A percentile compares a stretch with the other conserved stretches of the same genome.
phyloP scores from a whole-genome alignment of 2,329 filamentous ascomycete genomes.

The Trichoderma koningii region DNA sequence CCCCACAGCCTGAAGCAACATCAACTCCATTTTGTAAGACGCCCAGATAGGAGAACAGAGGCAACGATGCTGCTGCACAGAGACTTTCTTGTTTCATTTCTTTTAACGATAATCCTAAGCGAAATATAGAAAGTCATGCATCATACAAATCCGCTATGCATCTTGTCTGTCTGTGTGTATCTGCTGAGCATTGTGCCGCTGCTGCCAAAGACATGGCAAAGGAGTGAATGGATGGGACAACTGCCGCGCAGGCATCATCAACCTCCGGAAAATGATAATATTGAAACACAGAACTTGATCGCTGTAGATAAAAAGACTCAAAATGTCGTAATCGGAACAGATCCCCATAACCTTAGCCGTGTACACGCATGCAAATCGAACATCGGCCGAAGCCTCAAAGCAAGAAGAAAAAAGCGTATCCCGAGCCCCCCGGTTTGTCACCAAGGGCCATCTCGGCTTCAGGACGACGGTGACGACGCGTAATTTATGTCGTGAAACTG shows the following conservation, averaged over 20 bases:
- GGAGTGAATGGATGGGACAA: slow-evolving; percentile 13
- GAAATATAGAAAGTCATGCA: background rate
- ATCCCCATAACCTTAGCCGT: slow-evolving; percentile 18
- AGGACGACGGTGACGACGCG: slow-evolving; percentile 16
- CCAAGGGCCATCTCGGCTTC: background rate
- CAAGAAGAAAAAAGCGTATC: background rate
- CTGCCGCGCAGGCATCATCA: slow-evolving; percentile 8
- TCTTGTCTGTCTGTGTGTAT: background rate
- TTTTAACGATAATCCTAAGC: slow-evolving; percentile 1
- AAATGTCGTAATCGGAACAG: slow-evolving; percentile 24
- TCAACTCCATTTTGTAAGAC: background rate
- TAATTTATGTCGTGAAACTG: slow-evolving; percentile 40
- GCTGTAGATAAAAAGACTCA: slow-evolving; percentile 13
- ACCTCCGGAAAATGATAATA: background rate
- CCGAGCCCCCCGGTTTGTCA: background rate
- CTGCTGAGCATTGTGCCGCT: slow-evolving; percentile 11
- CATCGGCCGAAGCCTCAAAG: background rate
- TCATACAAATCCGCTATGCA: slow-evolving; percentile 8
- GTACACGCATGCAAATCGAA: slow-evolving; percentile 25
- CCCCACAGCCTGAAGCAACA: no score
- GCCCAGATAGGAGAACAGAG: slow-evolving; percentile 35
- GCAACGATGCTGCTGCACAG: slow-evolving; percentile 27
- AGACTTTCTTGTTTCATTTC: background rate
- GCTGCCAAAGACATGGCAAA: background rate
- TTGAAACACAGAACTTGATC: slow-evolving; percentile 1